Evolutionary conservation across 768 basidiomycete species (phyloP), one percentile per base, ranked within the genome.

Genomic region (Vishniacozyma victoriae): DNA sequence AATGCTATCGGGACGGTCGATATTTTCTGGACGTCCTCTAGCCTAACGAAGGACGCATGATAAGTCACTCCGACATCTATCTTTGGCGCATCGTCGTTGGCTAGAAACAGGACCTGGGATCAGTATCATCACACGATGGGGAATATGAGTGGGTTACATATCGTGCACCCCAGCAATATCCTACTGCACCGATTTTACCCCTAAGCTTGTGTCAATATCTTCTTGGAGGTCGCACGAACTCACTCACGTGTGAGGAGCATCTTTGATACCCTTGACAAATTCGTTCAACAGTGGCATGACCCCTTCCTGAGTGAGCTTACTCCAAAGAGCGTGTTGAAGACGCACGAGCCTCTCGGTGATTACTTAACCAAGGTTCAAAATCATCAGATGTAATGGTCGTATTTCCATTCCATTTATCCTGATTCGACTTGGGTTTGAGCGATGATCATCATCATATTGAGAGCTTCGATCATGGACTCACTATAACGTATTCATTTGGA

Each of bases 101-200:
- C 60, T 3, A 63, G 52, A 22, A 62, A 26, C 16, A 52, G 52
- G n/a, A 48, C 54, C 50, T 55, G 37, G 25, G 16, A 25, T 18
- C 25, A 19, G 16, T 11, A 46, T 43, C 16, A 43, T 33, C 29
- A 9, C 29, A n/a, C n/a, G n/a, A 33, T 9, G 29, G 29, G 29
- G 9, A 33, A 33, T 9, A 33, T 9, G n/a, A 9, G 29, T n/a
- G 29, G n/a, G 29, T 35, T 27, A 60, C 55, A 41, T 71, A 71
- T 52, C 67, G 50, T 12, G 55, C 73, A 13, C 73, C 73, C 60
- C 67, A 72, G 55, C 73, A 74, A 65, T 70, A 71, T n/a, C 73
- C 72, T 18, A 74, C 56, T 3, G 62, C 60, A 35, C 57, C 66
- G 48, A 73, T 55, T 54, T 72, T 72, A 33, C 59, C 59, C 7